phyloP scores from a whole-genome alignment of 495 filamentous ascomycete species.

The Aspergillus sclerotiicarbonarius region DNA sequence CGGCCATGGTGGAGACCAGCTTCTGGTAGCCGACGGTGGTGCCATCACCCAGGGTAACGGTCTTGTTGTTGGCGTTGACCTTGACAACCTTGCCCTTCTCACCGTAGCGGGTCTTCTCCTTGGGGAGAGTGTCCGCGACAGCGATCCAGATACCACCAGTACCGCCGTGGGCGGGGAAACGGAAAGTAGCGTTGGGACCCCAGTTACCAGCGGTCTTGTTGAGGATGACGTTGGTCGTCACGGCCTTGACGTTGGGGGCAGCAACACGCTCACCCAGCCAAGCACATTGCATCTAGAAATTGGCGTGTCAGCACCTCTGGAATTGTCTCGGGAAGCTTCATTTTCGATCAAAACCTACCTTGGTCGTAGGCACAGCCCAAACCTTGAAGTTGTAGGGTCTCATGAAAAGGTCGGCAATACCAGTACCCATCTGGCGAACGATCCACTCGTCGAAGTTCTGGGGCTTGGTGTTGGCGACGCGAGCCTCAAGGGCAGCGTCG shows the following conservation, averaged over 20 bases:
- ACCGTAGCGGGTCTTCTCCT: slow-evolving; percentile 88
- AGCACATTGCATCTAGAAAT: slow-evolving; percentile 90
- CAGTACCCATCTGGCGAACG: slow-evolving; percentile 82
- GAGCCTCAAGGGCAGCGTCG: slow-evolving; percentile 83
- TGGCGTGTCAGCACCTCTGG: slow-evolving; percentile 1
- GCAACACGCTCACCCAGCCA: slow-evolving; percentile 99
- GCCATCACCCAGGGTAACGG: slow-evolving; percentile 78
- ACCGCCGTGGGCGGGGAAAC: slow-evolving; percentile 92
- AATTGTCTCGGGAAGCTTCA: not conserved
- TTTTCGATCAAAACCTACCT: slow-evolving; percentile 61
- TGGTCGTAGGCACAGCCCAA: slow-evolving; percentile 97
- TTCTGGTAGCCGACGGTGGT: slow-evolving; percentile 89
- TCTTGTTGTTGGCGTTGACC: slow-evolving; percentile 59
- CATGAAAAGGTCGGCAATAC: slow-evolving; percentile 97
- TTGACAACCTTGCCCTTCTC: slow-evolving; percentile 70
- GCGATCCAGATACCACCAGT: slow-evolving; percentile 99
- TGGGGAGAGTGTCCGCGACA: slow-evolving; percentile 88
- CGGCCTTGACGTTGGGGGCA: slow-evolving; percentile 92
- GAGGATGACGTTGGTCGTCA: slow-evolving; percentile 92
- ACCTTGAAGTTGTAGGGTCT: slow-evolving; percentile 99
- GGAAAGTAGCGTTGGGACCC: slow-evolving; percentile 98
- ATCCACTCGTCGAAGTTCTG: slow-evolving; percentile 99
- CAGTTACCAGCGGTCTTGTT: slow-evolving; percentile 96
- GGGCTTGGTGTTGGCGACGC: slow-evolving; percentile 85
- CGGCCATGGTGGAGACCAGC: slow-evolving; percentile 94